Conservation (phyloP, 257 asterid genomes). For the Sherardia arvensis region DNA sequence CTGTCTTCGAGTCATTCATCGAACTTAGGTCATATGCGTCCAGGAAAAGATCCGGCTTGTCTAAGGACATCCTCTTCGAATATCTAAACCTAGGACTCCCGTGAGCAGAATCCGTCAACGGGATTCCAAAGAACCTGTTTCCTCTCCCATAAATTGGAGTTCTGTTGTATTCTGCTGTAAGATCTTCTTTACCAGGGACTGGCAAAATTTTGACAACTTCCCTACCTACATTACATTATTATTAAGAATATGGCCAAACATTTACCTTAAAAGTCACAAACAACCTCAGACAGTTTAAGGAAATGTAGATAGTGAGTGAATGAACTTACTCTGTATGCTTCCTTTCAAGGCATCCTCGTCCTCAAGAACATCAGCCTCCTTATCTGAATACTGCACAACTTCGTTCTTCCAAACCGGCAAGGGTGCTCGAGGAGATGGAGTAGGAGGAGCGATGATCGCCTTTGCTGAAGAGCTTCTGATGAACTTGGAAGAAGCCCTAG, state of each 20-base stretch:
- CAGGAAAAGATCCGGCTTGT: conserved; percentile 24
- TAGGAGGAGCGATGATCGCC: conserved; percentile 22
- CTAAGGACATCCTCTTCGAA: conserved; percentile 24
- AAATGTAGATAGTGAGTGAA: not conserved
- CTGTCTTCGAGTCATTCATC: conserved; percentile 32
- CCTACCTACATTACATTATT: conserved; percentile 23
- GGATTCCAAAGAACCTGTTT: conserved; percentile 46
- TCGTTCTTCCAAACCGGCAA: conserved; percentile 28
- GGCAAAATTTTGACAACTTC: conserved; percentile 39
- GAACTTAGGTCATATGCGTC: conserved; percentile 33
- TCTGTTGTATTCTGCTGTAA: conserved; percentile 30
- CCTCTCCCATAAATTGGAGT: conserved; percentile 47
- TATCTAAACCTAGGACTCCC: conserved; percentile 51
- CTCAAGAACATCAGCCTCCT: conserved; percentile 37
- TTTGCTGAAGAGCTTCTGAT: conserved; percentile 39
- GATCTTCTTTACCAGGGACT: conserved; percentile 37
- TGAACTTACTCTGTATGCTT: conserved; percentile 37
- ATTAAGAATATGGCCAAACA: not conserved
- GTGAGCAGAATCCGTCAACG: conserved; percentile 66
- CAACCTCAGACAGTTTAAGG: not conserved
- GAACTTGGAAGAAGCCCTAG: conserved; percentile 31
- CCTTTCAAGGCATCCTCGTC: conserved; percentile 33
- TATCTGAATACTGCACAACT: conserved; percentile 33
- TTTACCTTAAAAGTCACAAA: not conserved
- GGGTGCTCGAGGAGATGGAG: conserved; percentile 64